A percentile compares a stretch with the other conserved stretches of the same genome.
Conservation (phyloP, 495 filamentous ascomycete genomes). For the Neurospora sp. region DNA sequence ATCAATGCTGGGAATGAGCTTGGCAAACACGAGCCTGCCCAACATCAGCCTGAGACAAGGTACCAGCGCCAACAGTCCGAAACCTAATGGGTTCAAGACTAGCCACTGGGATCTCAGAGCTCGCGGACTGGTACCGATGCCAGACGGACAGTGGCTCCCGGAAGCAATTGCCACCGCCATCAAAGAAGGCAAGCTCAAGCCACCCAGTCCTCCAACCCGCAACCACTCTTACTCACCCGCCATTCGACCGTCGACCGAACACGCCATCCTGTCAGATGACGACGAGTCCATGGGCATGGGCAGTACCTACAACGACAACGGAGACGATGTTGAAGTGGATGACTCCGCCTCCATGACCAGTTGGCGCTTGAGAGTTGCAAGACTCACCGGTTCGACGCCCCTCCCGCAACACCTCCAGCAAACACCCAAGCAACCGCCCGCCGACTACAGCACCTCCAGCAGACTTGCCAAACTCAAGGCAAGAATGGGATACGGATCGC, state of each 20-base stretch:
- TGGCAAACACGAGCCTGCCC: background rate
- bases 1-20: background rate
- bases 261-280: background rate
- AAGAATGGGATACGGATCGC: background rate
- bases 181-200: conserved; percentile 14
- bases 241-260: background rate
- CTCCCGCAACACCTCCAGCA: background rate
- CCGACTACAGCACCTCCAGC: background rate
- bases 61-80: background rate
- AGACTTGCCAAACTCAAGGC: background rate
- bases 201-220: background rate
- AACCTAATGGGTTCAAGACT: conserved; percentile 10
- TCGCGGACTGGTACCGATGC: conserved; percentile 31
- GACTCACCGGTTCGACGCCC: background rate
- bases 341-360: background rate
- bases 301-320: background rate
- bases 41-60: background rate
- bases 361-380: background rate
- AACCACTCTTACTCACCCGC: background rate
- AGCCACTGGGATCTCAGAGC: conserved; percentile 33
- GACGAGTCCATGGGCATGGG: background rate
- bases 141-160: conserved; percentile 32
- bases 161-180: conserved; percentile 29
- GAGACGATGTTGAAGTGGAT: background rate
- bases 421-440: background rate